Percentiles rank a stretch among this genome's conserved stretches.
These are phyloP conservation scores for Colletotrichum melonis DNA, from an alignment of 2,329 filamentous ascomycete genomes.

Conservation along the genomic window DNA sequence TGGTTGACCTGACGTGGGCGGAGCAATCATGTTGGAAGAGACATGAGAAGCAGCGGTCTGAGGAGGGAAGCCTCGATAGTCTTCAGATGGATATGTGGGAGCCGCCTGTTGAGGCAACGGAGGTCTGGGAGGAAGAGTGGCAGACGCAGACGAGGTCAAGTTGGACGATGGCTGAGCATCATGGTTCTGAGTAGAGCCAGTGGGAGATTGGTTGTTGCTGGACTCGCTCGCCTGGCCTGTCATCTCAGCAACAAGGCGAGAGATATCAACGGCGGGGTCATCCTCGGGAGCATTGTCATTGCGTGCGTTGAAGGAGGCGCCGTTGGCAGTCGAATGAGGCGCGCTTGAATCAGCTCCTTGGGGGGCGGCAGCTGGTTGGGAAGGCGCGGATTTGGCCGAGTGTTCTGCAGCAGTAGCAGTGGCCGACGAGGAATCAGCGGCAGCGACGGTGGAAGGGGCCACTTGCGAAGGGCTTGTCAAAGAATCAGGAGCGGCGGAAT, in stretches of 20 bases:
- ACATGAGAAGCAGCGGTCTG: conserved; percentile 47
- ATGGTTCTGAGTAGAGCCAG: conserved; percentile 21
- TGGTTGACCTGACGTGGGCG: conserved; percentile 46
- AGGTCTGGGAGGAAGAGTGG: conserved; percentile 61
- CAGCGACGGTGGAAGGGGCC: conserved; percentile 43
- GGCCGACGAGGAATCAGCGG: conserved; percentile 46
- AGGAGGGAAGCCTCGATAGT: conserved; percentile 45
- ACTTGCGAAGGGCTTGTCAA: conserved; percentile 46
- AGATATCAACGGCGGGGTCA: conserved; percentile 50
- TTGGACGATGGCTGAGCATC: conserved; percentile 26
- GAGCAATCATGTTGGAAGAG: conserved; percentile 40
- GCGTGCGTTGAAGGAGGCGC: conserved; percentile 42
- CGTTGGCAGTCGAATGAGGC: conserved; percentile 35
- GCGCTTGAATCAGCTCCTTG: conserved; percentile 42
- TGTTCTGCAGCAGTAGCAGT: conserved; percentile 39
- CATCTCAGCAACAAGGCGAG: conserved; percentile 55
- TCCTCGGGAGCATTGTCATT: conserved; percentile 42
- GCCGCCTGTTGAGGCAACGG: conserved; percentile 52
- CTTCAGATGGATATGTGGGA: conserved; percentile 47
- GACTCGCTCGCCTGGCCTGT: conserved; percentile 48
- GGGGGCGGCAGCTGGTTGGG: conserved; percentile 40
- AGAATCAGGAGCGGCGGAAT: conserved; percentile 53
- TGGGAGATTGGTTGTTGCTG: conserved; percentile 28
- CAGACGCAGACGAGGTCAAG: conserved; percentile 47
- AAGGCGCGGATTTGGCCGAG: conserved; percentile 13